Evolutionary conservation across 768 basidiomycete genomes (phyloP).

Genomic region (Pulveroboletus frians): DNA sequence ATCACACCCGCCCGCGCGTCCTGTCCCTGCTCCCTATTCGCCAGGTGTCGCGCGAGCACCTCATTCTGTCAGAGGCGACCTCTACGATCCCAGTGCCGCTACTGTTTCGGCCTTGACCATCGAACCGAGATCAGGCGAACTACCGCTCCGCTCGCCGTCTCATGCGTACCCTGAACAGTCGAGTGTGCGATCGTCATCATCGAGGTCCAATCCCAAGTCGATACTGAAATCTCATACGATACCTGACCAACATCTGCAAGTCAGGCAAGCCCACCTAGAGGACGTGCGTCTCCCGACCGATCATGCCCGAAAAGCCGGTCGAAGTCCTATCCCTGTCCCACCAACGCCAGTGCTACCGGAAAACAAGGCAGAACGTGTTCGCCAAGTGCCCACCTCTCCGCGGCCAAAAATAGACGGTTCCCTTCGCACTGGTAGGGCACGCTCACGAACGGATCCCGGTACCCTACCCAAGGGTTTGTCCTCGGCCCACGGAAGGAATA

Average conservation of each 20-base stretch:
- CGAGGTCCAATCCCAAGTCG: constrained; percentile 31
- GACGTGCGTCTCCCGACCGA: constrained; percentile 3
- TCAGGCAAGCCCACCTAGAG: constrained; percentile 7
- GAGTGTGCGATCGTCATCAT: constrained; percentile 14
- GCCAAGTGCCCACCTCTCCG: constrained; percentile 3
- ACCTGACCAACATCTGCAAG: constrained; percentile 18
- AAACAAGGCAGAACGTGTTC: constrained; percentile 5
- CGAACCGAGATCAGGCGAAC: constrained; percentile 3
- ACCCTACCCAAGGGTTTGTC: constrained; percentile 8
- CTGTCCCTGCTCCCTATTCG: neutral
- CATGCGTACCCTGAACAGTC: constrained; percentile 9
- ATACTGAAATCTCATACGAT: constrained; percentile 22
- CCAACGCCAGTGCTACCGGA: constrained; percentile 5
- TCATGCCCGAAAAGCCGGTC: constrained; percentile 10
- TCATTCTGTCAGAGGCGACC: constrained; percentile 8
- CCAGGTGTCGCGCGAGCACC: constrained; percentile 12
- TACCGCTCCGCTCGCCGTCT: constrained; percentile 6
- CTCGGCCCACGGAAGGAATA: constrained; percentile 1
- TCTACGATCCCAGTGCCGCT: neutral
- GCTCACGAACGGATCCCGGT: constrained; percentile 30
- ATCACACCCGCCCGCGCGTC: constrained; percentile 7
- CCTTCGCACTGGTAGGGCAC: constrained; percentile 20
- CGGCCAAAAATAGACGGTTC: constrained; percentile 9
- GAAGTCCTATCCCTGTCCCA: constrained; percentile 8
- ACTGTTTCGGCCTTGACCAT: neutral